phyloP scores from a whole-genome alignment of 139 green algal species.

The Chlorella ohadii region DNA sequence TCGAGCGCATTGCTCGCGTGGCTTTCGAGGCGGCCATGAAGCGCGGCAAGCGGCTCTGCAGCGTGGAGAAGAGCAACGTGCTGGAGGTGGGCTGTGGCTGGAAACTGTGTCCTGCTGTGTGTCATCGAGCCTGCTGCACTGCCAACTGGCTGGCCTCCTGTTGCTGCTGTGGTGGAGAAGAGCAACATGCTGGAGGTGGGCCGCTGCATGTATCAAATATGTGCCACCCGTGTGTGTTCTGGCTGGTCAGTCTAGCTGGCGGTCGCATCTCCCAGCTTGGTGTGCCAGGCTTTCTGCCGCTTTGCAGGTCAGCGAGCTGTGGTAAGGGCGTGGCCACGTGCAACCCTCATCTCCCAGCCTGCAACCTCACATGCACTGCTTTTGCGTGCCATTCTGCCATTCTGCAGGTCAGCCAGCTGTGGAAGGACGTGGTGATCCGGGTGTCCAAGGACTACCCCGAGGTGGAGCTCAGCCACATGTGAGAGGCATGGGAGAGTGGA shows the following conservation, averaged over 20 bases:
- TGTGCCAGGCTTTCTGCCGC: background rate
- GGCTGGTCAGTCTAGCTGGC: no score
- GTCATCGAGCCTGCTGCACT: no score
- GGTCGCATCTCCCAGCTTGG: background rate
- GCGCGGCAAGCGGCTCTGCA: slow-evolving; percentile 81
- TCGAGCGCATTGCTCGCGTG: slow-evolving; percentile 96
- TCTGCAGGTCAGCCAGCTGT: slow-evolving; percentile 81
- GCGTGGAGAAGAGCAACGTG: slow-evolving; percentile 98
- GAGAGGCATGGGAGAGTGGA: no score
- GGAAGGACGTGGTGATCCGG: slow-evolving; percentile 89
- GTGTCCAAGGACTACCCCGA: slow-evolving; percentile 92
- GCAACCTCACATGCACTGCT: background rate
- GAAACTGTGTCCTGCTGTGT: no score
- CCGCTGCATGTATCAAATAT: no score
- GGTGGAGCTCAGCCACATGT: slow-evolving; percentile 98
- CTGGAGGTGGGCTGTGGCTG: slow-evolving; percentile 72
- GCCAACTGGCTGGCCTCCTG: no score
- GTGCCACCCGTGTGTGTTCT: no score
- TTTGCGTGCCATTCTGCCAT: background rate
- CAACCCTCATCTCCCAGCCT: background rate
- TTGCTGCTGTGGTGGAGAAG: slow-evolving; percentile 65
- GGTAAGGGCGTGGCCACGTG: slow-evolving; percentile 79
- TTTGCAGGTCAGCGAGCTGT: slow-evolving; percentile 80
- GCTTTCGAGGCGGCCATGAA: slow-evolving; percentile 94
- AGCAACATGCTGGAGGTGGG: slow-evolving; percentile 94